Percentiles rank a stretch among this genome's conserved stretches.
These are phyloP conservation scores for Lentinula raphanica DNA, from an alignment of 768 basidiomycete genomes.

Conservation along the genomic window DNA sequence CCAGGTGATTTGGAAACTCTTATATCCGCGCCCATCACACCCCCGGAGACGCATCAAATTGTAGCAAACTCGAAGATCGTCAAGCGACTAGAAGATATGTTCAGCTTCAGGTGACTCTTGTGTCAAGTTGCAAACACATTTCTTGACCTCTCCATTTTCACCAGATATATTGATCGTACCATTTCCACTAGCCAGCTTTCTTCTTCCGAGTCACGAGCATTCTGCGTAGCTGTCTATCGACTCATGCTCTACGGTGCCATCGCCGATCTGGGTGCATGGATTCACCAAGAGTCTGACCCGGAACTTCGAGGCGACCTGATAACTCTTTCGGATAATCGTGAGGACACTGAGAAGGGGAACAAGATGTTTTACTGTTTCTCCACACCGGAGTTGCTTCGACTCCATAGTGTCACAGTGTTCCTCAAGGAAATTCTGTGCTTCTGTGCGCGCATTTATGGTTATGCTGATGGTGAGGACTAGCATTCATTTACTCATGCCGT, in stretches of 20 bases:
- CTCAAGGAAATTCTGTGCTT: neutral
- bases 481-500: too few species aligned
- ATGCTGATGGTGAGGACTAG: slow-evolving; percentile 2
- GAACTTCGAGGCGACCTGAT: too few species aligned
- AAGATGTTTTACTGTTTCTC: slow-evolving; percentile 3
- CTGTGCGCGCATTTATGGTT: neutral
- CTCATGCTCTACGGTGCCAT: slow-evolving; percentile 9
- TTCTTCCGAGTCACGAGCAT: slow-evolving; percentile 21
- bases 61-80: slow-evolving; percentile 19
- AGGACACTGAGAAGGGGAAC: neutral
- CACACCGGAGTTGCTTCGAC: slow-evolving; percentile 8
- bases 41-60: slow-evolving; percentile 19
- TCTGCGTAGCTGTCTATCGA: slow-evolving; percentile 9
- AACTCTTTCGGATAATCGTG: neutral
- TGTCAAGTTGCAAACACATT: neutral
- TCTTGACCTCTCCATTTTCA: neutral
- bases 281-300: neutral
- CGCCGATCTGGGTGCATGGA: slow-evolving; percentile 1
- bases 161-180: slow-evolving; percentile 32
- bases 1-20: neutral
- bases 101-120: slow-evolving; percentile 28
- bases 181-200: slow-evolving; percentile 25
- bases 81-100: slow-evolving; percentile 29
- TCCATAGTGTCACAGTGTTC: slow-evolving; percentile 10
- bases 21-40: slow-evolving; percentile 11